Percentiles rank a stretch among this genome's conserved stretches.
Evolutionary conservation across 257 asterid genomes (phyloP).

Genomic region (Solanum appendiculatum): DNA sequence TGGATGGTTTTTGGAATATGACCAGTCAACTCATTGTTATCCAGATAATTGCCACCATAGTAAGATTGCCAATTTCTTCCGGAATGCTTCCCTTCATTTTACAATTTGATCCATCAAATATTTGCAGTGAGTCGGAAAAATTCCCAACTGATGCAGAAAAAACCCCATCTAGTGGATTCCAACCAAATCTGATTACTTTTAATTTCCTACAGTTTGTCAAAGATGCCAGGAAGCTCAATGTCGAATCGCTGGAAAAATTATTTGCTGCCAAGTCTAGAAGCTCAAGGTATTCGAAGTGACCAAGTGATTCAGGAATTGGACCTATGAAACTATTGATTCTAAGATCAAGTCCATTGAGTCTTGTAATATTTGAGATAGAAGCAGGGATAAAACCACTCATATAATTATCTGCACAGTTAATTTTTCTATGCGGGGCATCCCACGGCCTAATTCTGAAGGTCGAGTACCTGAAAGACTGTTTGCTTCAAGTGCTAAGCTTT

Average conservation of each 20-base stretch:
- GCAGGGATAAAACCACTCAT: constrained; percentile 9
- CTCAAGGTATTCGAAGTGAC: not conserved
- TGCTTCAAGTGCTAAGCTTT: not conserved
- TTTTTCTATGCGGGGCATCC: not conserved
- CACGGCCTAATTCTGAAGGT: constrained; percentile 7
- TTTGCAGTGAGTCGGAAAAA: not conserved
- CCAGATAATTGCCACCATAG: not conserved
- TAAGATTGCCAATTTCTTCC: not conserved
- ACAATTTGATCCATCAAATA: not conserved
- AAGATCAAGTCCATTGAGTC: not conserved
- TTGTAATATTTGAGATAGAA: constrained; percentile 15
- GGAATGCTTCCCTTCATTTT: not conserved
- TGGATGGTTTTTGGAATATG: not conserved
- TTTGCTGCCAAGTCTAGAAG: not conserved
- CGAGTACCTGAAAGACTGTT: not conserved
- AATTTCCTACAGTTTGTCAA: not conserved
- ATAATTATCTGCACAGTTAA: not conserved
- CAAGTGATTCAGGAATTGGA: constrained; percentile 11
- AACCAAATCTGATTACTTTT: not conserved
- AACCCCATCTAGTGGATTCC: not conserved
- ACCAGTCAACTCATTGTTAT: not conserved
- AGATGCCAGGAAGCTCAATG: not conserved
- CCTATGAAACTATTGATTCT: not conserved
- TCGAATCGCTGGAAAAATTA: not conserved
- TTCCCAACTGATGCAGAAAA: not conserved